Conservation (phyloP, 345 rosid genomes). For the Pelargonium nanum region DNA sequence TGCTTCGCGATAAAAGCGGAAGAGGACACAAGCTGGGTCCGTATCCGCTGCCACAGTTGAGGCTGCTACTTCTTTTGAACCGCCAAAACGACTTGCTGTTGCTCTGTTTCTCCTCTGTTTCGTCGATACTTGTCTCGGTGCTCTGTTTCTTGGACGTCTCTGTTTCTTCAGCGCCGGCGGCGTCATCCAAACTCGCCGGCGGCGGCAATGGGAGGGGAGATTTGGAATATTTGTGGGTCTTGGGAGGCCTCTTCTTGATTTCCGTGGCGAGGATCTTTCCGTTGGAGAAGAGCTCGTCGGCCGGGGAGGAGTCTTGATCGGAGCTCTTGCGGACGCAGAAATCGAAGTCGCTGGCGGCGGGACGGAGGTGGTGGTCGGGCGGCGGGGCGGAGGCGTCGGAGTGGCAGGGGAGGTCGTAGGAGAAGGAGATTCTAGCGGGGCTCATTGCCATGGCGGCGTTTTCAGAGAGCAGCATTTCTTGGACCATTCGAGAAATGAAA, state of each 20-base stretch:
- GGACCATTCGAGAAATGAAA: neutral
- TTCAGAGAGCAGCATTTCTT: neutral
- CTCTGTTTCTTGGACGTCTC: too few relatives aligned
- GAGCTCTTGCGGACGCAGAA: constrained; percentile 33
- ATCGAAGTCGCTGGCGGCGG: constrained; percentile 14
- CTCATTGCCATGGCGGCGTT: neutral
- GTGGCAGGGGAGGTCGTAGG: neutral
- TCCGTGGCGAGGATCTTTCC: constrained; percentile 45
- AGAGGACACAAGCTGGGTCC: constrained; percentile 66
- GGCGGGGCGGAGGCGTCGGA: neutral
- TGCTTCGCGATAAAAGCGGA: constrained; percentile 61
- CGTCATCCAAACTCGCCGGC: too few relatives aligned
- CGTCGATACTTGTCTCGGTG: neutral
- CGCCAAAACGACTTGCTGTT: constrained; percentile 63
- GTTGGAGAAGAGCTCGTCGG: constrained; percentile 45
- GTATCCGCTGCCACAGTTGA: constrained; percentile 60
- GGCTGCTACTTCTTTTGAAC: constrained; percentile 66
- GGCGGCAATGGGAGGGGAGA: too few relatives aligned
- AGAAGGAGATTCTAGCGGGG: neutral
- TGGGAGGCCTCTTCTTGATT: constrained; percentile 16
- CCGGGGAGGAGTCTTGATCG: constrained; percentile 38
- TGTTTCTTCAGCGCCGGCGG: neutral
- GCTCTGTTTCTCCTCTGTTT: constrained; percentile 28
- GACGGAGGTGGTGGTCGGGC: neutral
- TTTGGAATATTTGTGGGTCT: constrained; percentile 8